Base-by-base conservation (phyloP, 2,329 filamentous ascomycete species). In the Epicoccum sorghinum region DNA sequence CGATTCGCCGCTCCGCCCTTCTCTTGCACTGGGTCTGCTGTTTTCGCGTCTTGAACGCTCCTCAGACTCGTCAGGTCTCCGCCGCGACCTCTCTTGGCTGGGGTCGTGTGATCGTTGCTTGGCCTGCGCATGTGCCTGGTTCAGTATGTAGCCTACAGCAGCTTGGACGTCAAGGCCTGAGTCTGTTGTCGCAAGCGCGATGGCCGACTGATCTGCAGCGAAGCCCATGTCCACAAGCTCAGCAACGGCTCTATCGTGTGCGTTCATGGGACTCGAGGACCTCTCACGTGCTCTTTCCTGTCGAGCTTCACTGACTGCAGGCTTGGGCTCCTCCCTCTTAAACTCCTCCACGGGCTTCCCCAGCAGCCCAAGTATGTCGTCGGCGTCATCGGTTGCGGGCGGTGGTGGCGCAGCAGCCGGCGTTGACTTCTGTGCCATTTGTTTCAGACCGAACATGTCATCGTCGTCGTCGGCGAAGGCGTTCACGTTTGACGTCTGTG, bases 181-280 rank as follows among this genome's bases (percentile, higher is more conserved):
- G 4, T 91, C 89, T 29, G 90, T 96, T 66, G 91, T 89, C 9
- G 86, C 86, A 36, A 99, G 77, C 4, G 92, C 95, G 58, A 88
- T 82, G 48, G 84, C 83, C n/a, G 95, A 89, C 67, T 92, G 91
- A 54, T 96, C 90, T 0, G 87, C 83, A 0, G 91, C 86, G 65
- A 99, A 99, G 0, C 95, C 95, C 85, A 98, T 98, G 62, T 97
- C 93, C 3, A 97, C 86, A 24, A 99, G 79, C 71, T 98, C 91
- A 8, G 90, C 91, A 24, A 98, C 85, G 8, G 92, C 90, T 62
- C 84, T 86, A 68, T 96, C 91, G 53, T 89, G 87, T 1, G 85
- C 86, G 64, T 78, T 78, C 2, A 65, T 65, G 2, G 73, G 55
- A 12, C 55, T 59, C 44, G 65, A 61, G 7, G 65, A 61, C 5